These are phyloP conservation scores for Leccinum colubrinum DNA, from an alignment of 1,284 basidiomycete genomes.

Conservation along the genomic window DNA sequence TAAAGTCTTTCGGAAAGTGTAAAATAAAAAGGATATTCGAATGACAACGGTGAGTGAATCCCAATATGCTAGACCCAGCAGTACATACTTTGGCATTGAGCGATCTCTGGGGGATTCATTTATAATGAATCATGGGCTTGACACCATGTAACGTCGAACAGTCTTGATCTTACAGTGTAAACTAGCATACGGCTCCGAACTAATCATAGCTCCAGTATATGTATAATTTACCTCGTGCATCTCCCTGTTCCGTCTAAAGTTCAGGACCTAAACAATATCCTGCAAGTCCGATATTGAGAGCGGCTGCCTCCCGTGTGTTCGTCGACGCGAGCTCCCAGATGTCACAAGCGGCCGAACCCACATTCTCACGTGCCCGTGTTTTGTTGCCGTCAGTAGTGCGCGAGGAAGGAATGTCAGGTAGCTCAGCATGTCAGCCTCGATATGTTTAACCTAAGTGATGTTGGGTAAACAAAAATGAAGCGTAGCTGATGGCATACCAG, in stretches of 20 bases:
- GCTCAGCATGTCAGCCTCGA: conserved; percentile 76
- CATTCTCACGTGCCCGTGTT: conserved; percentile 71
- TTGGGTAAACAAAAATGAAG: not conserved
- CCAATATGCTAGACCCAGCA: not conserved
- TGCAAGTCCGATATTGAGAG: conserved; percentile 33
- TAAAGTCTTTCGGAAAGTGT: not conserved
- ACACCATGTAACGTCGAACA: not conserved
- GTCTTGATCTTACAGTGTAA: not conserved
- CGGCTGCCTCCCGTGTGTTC: conserved; percentile 31
- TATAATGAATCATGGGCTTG: not conserved
- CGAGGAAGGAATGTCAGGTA: conserved; percentile 70
- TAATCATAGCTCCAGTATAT: conserved; percentile 7
- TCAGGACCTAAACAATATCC: conserved; percentile 21
- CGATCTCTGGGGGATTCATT: too few species aligned
- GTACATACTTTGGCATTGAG: not conserved
- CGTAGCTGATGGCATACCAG: conserved; percentile 52
- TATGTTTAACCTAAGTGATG: conserved; percentile 63
- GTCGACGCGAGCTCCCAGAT: conserved; percentile 26
- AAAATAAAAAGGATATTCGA: not conserved
- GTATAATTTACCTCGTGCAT: conserved; percentile 20
- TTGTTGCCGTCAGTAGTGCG: conserved; percentile 74
- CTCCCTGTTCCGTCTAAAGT: not conserved
- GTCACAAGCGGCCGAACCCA: conserved; percentile 77
- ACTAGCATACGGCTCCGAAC: not conserved
- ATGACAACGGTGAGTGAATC: not conserved